These are phyloP conservation scores for Suhomyces wounanorum DNA, from an alignment of 1,139 yeast species.

Conservation along the genomic window DNA sequence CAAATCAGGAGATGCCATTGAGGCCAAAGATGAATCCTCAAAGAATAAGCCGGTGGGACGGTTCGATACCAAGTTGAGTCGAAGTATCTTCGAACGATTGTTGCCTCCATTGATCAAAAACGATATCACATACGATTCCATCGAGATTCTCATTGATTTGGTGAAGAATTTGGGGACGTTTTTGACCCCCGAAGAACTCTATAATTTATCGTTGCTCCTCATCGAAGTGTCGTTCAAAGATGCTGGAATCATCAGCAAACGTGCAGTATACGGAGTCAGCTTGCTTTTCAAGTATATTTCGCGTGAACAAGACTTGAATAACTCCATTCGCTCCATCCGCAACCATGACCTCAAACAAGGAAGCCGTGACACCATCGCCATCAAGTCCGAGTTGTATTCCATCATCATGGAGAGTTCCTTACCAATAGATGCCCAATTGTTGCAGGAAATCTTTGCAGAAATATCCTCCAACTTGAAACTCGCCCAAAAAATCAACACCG, in stretches of 20 bases:
- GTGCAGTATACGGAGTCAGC: conserved; percentile 59
- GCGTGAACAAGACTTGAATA: conserved; percentile 15
- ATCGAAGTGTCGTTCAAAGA: conserved; percentile 43
- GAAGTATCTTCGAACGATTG: conserved; percentile 22
- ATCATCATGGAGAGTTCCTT: conserved; percentile 13
- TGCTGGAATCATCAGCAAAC: conserved; percentile 51
- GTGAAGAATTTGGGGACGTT: conserved; percentile 55
- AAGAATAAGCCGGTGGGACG: not conserved
- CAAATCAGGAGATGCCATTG: not conserved
- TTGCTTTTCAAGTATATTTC: conserved; percentile 40
- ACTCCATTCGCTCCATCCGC: conserved; percentile 11
- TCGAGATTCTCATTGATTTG: conserved; percentile 65
- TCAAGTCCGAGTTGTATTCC: conserved; percentile 17
- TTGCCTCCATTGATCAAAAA: conserved; percentile 18
- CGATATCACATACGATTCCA: conserved; percentile 53
- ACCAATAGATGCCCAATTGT: conserved; percentile 10
- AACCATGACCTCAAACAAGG: conserved; percentile 8
- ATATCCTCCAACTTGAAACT: conserved; percentile 27
- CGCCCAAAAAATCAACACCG: conserved; percentile 33
- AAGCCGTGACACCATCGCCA: conserved; percentile 8
- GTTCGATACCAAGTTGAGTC: conserved; percentile 19
- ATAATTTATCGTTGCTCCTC: conserved; percentile 37
- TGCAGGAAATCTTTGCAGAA: conserved; percentile 13
- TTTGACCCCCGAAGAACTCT: conserved; percentile 45
- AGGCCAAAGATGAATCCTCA: not conserved